Conservation (phyloP, 805 yeast species). For the Candida ulmi region DNA sequence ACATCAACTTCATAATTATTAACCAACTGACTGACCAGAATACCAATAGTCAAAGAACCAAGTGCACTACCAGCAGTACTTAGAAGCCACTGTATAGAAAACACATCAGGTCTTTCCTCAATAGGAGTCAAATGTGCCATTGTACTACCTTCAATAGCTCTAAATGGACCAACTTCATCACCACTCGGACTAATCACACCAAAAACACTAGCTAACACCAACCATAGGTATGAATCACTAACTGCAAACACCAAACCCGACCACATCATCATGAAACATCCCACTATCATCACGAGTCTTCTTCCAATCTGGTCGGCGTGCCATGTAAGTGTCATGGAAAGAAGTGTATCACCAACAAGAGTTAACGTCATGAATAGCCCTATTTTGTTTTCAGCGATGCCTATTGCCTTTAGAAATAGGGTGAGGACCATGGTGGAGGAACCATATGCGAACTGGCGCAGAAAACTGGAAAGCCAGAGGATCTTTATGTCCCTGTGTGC, state of each 20-base stretch:
- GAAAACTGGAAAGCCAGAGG: slow-evolving; percentile 62
- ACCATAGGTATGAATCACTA: slow-evolving; percentile 43
- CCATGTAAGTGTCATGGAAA: slow-evolving; percentile 72
- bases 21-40: slow-evolving; percentile 40
- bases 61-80: slow-evolving; percentile 69
- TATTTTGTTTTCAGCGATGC: slow-evolving; percentile 49
- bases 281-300: slow-evolving; percentile 53
- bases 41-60: slow-evolving; percentile 65
- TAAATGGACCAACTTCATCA: slow-evolving; percentile 87
- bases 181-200: slow-evolving; percentile 91
- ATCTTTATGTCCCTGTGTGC: slow-evolving; percentile 47
- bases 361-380: slow-evolving; percentile 83
- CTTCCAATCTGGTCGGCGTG: slow-evolving; percentile 70
- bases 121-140: slow-evolving; percentile 73
- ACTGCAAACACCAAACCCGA: slow-evolving; percentile 65
- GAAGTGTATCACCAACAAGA: slow-evolving; percentile 67
- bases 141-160: slow-evolving; percentile 78
- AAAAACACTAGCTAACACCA: slow-evolving; percentile 65
- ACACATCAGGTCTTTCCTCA: slow-evolving; percentile 61
- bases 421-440: slow-evolving; percentile 75
- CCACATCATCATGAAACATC: slow-evolving; percentile 60
- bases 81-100: slow-evolving; percentile 66
- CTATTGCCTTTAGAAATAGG: slow-evolving; percentile 51
- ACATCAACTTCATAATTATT: slow-evolving; percentile 28
- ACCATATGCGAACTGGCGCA: slow-evolving; percentile 72